Base-by-base conservation (phyloP, 768 basidiomycete genomes). In the Cyathus striatus region DNA sequence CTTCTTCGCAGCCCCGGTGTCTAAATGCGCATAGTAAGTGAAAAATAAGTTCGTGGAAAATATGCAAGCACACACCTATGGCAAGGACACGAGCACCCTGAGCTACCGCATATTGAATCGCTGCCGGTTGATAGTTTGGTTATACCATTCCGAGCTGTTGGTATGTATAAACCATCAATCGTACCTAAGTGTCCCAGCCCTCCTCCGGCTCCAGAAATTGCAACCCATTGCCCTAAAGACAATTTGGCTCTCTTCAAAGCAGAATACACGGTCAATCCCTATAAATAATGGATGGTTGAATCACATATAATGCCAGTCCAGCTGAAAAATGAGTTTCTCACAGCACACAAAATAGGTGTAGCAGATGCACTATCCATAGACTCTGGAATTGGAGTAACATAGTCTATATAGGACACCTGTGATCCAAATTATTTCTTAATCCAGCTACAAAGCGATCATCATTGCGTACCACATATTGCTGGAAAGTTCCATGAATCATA, bases 231-330 rank as follows among this genome's bases (percentile, higher is more conserved):
- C 5, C 90, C 90, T 20, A 80, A 69, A 20, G 60, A 66, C 3
- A 76, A 59, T 22, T 70, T 67, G 5, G 77, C 66, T 49, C 81
- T 67, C 60, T 89, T 90, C 48, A 93, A 61, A 0, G 83, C 91
- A 52, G 83, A 83, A 61, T 86, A 92, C 6, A 86, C 81, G 1
- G 90, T 92, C 23, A 93, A 60, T 4, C 86, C 86, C 82, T 83
- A 30, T 6, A 37, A 2, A n/a, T 13, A 22, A 2, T n/a, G n/a
- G n/a, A 5, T 2, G 17, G 45, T 18, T 43, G 40, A 25, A n/a
- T n/a, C n/a, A n/a, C n/a, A n/a, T n/a, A n/a, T n/a, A 13, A 17
- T 23, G 39, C 13, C 5, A 34, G 2, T 14, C 13, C 2, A 36
- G 6, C 4, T 9, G 18, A 23, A 18, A 40, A 32, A 26, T 7